Evolutionary conservation across 2,329 filamentous ascomycete species (phyloP).

Genomic region (Pyrenophora tritici-repentis): DNA sequence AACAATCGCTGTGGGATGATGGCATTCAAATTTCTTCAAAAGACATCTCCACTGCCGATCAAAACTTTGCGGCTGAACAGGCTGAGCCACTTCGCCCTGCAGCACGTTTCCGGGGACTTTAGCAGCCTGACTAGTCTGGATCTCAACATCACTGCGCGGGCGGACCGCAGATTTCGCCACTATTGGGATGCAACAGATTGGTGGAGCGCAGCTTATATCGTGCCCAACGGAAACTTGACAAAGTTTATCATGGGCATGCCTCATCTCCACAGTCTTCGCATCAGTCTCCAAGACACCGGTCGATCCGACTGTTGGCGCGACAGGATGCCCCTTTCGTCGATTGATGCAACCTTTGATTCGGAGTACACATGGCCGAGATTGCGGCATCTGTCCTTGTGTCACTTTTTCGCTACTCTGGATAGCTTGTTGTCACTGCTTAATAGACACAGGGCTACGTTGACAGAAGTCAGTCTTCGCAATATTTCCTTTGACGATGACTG

Average conservation of each 20-base stretch:
- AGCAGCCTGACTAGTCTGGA: conserved; percentile 3
- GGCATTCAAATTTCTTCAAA: not conserved
- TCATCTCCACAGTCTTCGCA: conserved; percentile 9
- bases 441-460: conserved; percentile 15
- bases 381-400: conserved; percentile 12
- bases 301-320: rapidly evolving
- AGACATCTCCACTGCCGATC: not conserved
- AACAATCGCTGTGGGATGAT: not conserved
- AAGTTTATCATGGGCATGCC: not conserved
- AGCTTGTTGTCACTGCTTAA: conserved; percentile 7
- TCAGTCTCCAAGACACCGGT: not conserved
- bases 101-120: not conserved
- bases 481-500: not conserved
- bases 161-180: not conserved
- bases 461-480: conserved; percentile 12
- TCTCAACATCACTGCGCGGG: not conserved
- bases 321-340: not conserved
- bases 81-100: not conserved
- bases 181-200: not conserved
- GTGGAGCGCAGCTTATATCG: too few relatives aligned
- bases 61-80: conserved; percentile 7
- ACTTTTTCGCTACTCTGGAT: conserved; percentile 6
- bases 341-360: not conserved
- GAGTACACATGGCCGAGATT: conserved; percentile 8
- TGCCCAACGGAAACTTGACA: not conserved